Evolutionary conservation across 805 yeast genomes (phyloP).

Genomic region (Suhomyces xylopsoci): DNA sequence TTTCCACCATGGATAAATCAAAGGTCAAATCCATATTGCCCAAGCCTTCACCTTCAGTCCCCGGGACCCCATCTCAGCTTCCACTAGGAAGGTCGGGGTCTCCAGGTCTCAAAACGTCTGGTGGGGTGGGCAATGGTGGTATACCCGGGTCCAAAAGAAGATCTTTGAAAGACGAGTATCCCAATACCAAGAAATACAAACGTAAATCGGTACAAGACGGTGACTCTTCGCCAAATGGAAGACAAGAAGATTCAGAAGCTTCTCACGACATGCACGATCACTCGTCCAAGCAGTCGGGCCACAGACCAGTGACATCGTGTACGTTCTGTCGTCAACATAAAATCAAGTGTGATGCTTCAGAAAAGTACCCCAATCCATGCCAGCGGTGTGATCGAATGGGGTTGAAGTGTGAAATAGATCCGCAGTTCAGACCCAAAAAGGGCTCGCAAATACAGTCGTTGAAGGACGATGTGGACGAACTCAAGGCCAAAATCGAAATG

Average conservation of each 20-base stretch:
- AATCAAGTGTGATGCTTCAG: slow-evolving; percentile 88
- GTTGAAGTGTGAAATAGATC: slow-evolving; percentile 82
- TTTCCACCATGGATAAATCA: slow-evolving; percentile 32
- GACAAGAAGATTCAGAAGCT: slow-evolving; percentile 1
- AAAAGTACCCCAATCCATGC: slow-evolving; percentile 77
- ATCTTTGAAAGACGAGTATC: slow-evolving; percentile 8
- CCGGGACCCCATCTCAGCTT: slow-evolving; percentile 12
- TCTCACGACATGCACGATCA: slow-evolving; percentile 3
- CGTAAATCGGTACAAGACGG: slow-evolving; percentile 4
- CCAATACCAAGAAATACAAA: slow-evolving; percentile 10
- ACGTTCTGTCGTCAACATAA: slow-evolving; percentile 94
- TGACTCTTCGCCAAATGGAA: not conserved
- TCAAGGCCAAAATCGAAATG: slow-evolving; percentile 68
- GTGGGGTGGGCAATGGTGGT: not conserved
- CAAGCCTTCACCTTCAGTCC: slow-evolving; percentile 28
- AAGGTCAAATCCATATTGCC: slow-evolving; percentile 43
- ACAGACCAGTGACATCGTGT: slow-evolving; percentile 88
- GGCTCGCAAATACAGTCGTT: slow-evolving; percentile 86
- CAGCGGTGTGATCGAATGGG: slow-evolving; percentile 79
- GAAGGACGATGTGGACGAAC: slow-evolving; percentile 79
- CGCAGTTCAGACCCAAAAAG: slow-evolving; percentile 85
- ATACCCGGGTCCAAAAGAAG: slow-evolving; percentile 13
- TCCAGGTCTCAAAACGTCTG: not conserved
- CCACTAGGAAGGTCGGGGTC: not conserved
- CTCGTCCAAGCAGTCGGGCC: slow-evolving; percentile 39